Evolutionary conservation across 2,329 filamentous ascomycete species (phyloP), one percentile per base, ranked within the genome.

Genomic region (Penicillium fuscoglaucum): DNA sequence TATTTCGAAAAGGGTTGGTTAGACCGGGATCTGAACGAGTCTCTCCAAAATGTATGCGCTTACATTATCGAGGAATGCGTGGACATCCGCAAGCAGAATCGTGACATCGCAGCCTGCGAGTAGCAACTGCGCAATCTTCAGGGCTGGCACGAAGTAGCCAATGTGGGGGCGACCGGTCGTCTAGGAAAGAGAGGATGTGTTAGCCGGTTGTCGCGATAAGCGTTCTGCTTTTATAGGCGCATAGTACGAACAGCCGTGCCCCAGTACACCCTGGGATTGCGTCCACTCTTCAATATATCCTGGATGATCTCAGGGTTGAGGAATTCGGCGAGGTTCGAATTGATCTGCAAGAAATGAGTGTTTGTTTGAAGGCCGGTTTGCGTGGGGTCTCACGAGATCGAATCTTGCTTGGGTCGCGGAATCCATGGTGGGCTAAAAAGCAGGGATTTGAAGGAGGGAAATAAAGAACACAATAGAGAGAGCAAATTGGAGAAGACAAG

Each of bases 71-170:
- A 79, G 71, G 64, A 78, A 78, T 66, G 86, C 76, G 57, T 90
- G 87, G 45, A 90, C 83, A 64, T 90, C 78, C 26, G 76, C 76
- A 4, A 95, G 85, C 37, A 96, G 85, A 59, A 96, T 83, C 56
- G 86, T 90, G 59, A 96, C 86, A 59, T 92, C 85, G 79, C 91
- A 96, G 39, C 89, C 92, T 31, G 93, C 92, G 37, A 86, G 84
- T 35, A 97, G 85, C 70, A 96, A 87, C 74, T 97, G 89, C 40
- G 91, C 92, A 62, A 97, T 89, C 78, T 97, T 97, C 72, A 96
- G 85, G 67, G 90, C 88, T 6, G 92, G 88, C 10, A 95, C 89
- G 40, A 50, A 52, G 55, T 61, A 62, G 13, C 59, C 52, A 28
- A 54, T 58, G 24, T 58, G 57, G 17, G 46, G 56, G 31, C 56